Base-by-base conservation (phyloP, 768 basidiomycete genomes). In the Paxillus involutus region DNA sequence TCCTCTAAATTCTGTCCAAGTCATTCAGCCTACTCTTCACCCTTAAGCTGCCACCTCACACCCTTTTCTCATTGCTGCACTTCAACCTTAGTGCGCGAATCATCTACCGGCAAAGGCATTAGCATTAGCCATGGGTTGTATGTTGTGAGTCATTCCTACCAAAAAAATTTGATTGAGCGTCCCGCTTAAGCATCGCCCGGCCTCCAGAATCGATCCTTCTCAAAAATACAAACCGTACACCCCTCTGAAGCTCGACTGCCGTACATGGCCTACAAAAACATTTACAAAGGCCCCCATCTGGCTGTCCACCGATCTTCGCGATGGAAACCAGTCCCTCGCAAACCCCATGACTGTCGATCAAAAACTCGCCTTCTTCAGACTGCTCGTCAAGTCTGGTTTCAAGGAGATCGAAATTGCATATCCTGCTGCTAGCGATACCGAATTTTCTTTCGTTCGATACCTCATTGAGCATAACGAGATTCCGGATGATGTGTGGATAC, bases 361-460 rank as follows among this genome's bases (percentile, higher is more conserved):
- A 72, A 99, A 99, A 70, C 88, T 89, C 9, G 71, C 81, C 12
- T 98, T 99, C 83, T 98, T 98, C 79, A 76, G 86, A 53, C 77
- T 91, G 66, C 80, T 98, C 49, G 79, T 98, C 59, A 88, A 91
- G 66, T 88, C 86, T 64, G 94, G 95, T 26, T 85, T 96, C 68
- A 99, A 98, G 78, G 90, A 99, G 76, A 97, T 99, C 67, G 97
- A 99, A 72, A 84, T 96, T 39, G 90, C 96, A 47, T 99, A 98
- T 71, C 97, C 97, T 35, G 91, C 95, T 49, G 97, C 97, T 40
- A 96, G 94, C 60, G 94, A 98, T 63, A 94, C 94, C 47, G 97
- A 99, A 69, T 98, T 95, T 71, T 70, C 77, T 53, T 98, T 98
- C 64, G 95, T 98, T 52, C 86, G 94, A 42, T 88, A 88, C 32